Evolutionary conservation across 1,139 yeast genomes (phyloP), one percentile per base, ranked within the genome.

Genomic region (Zygotorulaspora mrakii): DNA sequence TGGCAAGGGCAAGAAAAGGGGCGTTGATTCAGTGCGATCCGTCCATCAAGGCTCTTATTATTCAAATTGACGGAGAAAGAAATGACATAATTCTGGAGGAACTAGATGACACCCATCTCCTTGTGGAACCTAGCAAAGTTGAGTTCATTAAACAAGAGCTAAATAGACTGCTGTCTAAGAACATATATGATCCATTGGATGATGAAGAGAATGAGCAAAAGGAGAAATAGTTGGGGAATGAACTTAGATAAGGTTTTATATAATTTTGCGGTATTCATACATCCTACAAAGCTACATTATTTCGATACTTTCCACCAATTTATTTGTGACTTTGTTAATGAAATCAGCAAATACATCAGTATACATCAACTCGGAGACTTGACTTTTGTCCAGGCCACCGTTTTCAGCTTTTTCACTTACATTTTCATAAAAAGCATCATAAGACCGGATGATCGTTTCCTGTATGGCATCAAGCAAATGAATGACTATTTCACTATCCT

Each of bases 101-200:
- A 54, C 71, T 91, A 35, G 97, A 91, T 59, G 96, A 89, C 31
- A 84, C 94, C 1, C 96, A 91, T 62, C 64, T 91, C 20, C 68
- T 91, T 45, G 82, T 91, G 21, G 91, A 85, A 49, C 82, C 82
- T 26, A 75, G 76, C 31, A 82, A 81, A 64, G 84, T 89, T 3
- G 81, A 77, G 25, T 79, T 71, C 55, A 81, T 91, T 40, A 89
- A 88, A 55, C 69, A 65, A 40, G 95, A 89, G 60, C 70, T 91
- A 53, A 87, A 85, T 59, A 67, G 77, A 49, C 64, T 86, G 48
- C 67, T 89, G 24, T 80, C 94, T 2, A 80, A 84, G 61, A 91
- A 89, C 57, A 81, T 89, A 1, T 89, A 83, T 62, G 82, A 84
- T 56, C 94, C 95, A 1, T 70, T 80, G 45, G 95, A 86, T 27